Evolutionary conservation across 192 early-diverging fungal genomes (phyloP), one percentile per base, ranked within the genome.

Genomic region (Linnemannia schmuckeri): DNA sequence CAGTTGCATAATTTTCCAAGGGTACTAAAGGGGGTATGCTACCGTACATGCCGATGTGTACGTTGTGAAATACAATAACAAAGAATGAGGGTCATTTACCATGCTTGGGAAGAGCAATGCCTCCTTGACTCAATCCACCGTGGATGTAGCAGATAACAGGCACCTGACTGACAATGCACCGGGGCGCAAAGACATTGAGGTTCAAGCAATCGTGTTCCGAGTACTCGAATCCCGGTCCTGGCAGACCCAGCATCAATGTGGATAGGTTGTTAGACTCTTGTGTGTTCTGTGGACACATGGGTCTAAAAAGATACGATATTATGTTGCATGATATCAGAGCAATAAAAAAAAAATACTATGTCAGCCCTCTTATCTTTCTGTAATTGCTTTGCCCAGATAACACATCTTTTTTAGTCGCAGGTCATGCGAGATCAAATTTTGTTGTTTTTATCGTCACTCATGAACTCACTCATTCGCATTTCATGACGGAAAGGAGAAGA

Each of bases 61-160:
- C 3, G 37, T 37, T 66, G 66, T 30, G 22, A 27, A 1, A 27
- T 3, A n/a, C 12, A 8, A 27, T 12, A 13, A 71, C 22, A 8
- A 30, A 35, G n/a, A 18, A 66, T 55, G 18, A 5, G 7, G 10
- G 55, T 37, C 4, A 55, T n/a, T 37, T 79, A 86, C 84, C 84
- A 57, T 86, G 63, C 38, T 72, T 76, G 30, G 84, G 84, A 54
- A 86, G 79, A 33, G 84, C 84, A 37, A 81, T 86, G 24, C 84
- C 84, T 10, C 84, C 84, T 41, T 75, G 72, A 42, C 27, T 77
- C n/a, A 77, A 27, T 42, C 84, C 84, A 17, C 84, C 84, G 37
- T 86, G 84, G n/a, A 86, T 86, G 41, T 86, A 86, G 41, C 84
- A 86, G 54, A 86, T 86, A 4, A 86, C 84, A 9, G 84, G 84